These are phyloP conservation scores for Glycine tomentella DNA, from an alignment of 306 rosid genomes.

Conservation along the genomic window DNA sequence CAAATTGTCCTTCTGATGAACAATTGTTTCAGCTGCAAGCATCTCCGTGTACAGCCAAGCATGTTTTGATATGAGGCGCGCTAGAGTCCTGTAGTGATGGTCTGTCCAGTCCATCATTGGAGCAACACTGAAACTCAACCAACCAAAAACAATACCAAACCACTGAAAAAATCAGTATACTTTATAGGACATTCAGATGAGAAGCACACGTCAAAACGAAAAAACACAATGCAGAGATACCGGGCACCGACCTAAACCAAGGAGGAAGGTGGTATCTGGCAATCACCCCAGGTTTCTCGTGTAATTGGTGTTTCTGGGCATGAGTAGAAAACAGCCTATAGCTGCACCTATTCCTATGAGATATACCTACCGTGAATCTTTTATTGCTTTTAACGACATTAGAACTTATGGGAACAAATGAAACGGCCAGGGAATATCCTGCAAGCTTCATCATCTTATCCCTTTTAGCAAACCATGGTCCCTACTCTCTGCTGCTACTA, in stretches of 20 bases:
- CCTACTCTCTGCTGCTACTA: slow-evolving; percentile 41
- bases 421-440: slow-evolving; percentile 62
- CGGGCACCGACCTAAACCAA: slow-evolving; percentile 73
- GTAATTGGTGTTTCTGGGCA: slow-evolving; percentile 42
- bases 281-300: slow-evolving; percentile 54
- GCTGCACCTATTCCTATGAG: slow-evolving; percentile 48
- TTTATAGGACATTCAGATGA: neutral
- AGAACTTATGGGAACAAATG: slow-evolving; percentile 58
- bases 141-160: slow-evolving; percentile 27
- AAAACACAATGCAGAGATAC: neutral
- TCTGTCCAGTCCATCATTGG: slow-evolving; percentile 99
- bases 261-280: slow-evolving; percentile 77
- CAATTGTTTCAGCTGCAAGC: slow-evolving; percentile 94
- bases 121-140: slow-evolving; percentile 71
- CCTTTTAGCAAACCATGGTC: slow-evolving; percentile 54
- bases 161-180: slow-evolving; percentile 11
- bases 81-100: slow-evolving; percentile 88
- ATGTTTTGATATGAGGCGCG: slow-evolving; percentile 82
- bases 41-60: slow-evolving; percentile 97
- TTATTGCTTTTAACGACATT: slow-evolving; percentile 52
- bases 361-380: slow-evolving; percentile 51
- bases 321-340: slow-evolving; percentile 46
- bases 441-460: slow-evolving; percentile 66
- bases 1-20: slow-evolving; percentile 81
- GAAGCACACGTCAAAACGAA: neutral